These are phyloP conservation scores for Thalassiosira profunda DNA, from an alignment of 108 stramenopile species.

Conservation along the genomic window DNA sequence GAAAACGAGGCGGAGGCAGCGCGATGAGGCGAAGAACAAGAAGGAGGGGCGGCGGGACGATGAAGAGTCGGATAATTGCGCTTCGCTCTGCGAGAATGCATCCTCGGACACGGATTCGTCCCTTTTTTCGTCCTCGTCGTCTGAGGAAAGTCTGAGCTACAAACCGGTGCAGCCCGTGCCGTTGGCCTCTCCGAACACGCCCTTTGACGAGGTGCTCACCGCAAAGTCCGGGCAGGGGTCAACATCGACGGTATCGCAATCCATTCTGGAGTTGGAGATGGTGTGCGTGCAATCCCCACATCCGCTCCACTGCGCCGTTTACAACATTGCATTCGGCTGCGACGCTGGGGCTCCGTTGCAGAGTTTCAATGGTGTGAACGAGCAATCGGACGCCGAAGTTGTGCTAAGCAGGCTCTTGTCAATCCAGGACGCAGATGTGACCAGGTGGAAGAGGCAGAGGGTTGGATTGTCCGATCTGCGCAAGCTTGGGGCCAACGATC, in stretches of 20 bases:
- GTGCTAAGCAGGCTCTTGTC: slow-evolving; percentile 19
- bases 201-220: slow-evolving; percentile 31
- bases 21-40: not conserved
- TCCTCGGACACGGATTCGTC: slow-evolving; percentile 6
- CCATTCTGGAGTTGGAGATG: slow-evolving; percentile 15
- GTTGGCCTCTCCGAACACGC: slow-evolving; percentile 24
- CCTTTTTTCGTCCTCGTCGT: slow-evolving; percentile 1
- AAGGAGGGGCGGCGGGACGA: not conserved
- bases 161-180: too few species aligned
- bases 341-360: too few species aligned
- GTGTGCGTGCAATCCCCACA: slow-evolving; percentile 20
- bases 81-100: slow-evolving; percentile 3
- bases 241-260: not conserved
- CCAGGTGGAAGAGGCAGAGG: slow-evolving; percentile 7
- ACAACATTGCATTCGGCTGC: not conserved
- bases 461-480: not conserved
- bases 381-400: not conserved
- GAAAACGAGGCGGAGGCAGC: slow-evolving; percentile 1
- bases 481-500: not conserved
- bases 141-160: not conserved
- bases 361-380: too few species aligned
- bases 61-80: not conserved
- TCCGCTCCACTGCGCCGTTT: slow-evolving; percentile 37
- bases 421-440: slow-evolving; percentile 4
- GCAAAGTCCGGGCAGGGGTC: not conserved